Evolutionary conservation across 1,139 yeast genomes (phyloP), one percentile per base, ranked within the genome.

Genomic region (Protomyces lactucae-debilis): DNA sequence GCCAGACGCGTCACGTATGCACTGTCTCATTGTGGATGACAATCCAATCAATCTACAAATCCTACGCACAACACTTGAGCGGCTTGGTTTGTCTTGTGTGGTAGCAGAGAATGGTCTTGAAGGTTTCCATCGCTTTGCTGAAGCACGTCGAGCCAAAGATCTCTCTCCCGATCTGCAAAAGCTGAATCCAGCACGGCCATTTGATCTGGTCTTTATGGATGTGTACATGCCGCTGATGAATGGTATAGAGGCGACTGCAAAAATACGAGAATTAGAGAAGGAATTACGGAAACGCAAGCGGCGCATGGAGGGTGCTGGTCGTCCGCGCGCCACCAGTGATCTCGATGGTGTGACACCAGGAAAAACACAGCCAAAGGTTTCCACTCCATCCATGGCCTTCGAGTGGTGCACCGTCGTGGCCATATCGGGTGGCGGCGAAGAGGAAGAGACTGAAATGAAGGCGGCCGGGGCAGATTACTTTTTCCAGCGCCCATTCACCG

Each of bases 11-110:
- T 43, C 48, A 3, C 37, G 36, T 16, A 25, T 35, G 10, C 43
- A 36, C 23, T 57, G 61, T 28, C 52, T 57, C 25, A 36, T 57
- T 14, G 59, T 60, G 18, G 64, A 60, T 40, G 64, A 60, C 32
- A 60, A 60, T 36, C 39, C 43, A 14, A 54, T 60, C 64, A 60
- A 60, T 28, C 48, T 60, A 9, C 46, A 45, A 21, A 60, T 60
- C 9, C 51, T 60, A 10, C 48, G 39, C 48, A 60, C 46, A 4
- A 52, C 54, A n/a, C 59, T 60, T 14, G 59, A 45, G 39, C 54
- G 46, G 28, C 64, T 53, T 12, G 55, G 48, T 1, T 35, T 60
- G 18, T 28, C 64, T 12, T 54, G 39, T 28, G 59, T 53, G 12
- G 35, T 45, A 3, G 64, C 64, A 16, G 48, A 28, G 37, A 48